Conservation (phyloP, 148 eudicot species). For the Linanthus parryae region DNA sequence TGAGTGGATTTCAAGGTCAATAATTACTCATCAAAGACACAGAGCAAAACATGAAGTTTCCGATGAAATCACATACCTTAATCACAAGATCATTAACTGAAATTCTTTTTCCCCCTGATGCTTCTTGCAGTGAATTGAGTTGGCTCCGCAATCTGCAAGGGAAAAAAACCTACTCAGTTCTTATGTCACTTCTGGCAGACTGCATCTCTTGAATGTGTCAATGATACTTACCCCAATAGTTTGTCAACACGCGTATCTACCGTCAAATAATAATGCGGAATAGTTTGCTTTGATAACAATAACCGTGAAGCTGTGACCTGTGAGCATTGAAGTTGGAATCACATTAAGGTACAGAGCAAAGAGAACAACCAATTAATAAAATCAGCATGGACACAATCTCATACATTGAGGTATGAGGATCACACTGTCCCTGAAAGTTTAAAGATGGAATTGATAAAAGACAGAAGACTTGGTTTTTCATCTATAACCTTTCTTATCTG, state of each 20-base stretch:
- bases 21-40: too few species aligned
- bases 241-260: slow-evolving; percentile 87
- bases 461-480: too few species aligned
- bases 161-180: slow-evolving; percentile 10
- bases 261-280: slow-evolving; percentile 80
- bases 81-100: slow-evolving; percentile 94
- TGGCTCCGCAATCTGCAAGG: slow-evolving; percentile 56
- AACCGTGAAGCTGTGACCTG: slow-evolving; percentile 88
- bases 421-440: too few species aligned
- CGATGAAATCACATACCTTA: slow-evolving; percentile 46
- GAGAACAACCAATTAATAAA: not conserved
- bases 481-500: slow-evolving; percentile 77
- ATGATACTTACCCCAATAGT: slow-evolving; percentile 85
- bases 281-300: slow-evolving; percentile 77
- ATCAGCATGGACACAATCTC: too few species aligned
- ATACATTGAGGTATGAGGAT: not conserved
- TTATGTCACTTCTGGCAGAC: slow-evolving; percentile 1
- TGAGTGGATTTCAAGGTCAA: too few species aligned
- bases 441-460: too few species aligned
- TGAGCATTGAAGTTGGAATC: slow-evolving; percentile 6
- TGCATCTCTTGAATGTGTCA: too few species aligned
- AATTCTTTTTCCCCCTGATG: slow-evolving; percentile 90
- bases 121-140: slow-evolving; percentile 80
- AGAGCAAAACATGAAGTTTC: too few species aligned
- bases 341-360: slow-evolving; percentile 5